These are phyloP conservation scores for Cutaneotrichosporon daszewskae DNA, from an alignment of 1,284 basidiomycete genomes.

Conservation along the genomic window DNA sequence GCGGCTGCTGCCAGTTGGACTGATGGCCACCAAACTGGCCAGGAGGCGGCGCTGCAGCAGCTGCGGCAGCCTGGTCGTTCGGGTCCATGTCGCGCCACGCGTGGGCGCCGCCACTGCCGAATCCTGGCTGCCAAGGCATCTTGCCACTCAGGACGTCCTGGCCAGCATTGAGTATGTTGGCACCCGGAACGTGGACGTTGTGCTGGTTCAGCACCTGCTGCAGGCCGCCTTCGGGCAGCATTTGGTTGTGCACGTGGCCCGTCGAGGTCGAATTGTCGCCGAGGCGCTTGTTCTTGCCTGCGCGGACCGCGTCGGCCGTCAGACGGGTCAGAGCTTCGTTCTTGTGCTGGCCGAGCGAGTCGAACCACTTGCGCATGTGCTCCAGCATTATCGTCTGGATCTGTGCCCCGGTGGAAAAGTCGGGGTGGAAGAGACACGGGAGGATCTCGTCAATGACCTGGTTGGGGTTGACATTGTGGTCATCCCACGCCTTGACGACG, in stretches of 20 bases:
- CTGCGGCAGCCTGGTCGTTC: background rate
- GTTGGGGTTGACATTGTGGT: slow-evolving; percentile 58
- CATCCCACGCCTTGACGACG: slow-evolving; percentile 79
- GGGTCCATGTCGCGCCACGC: slow-evolving; percentile 42
- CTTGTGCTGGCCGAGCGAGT: slow-evolving; percentile 55
- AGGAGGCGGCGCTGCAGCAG: background rate
- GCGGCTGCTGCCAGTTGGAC: slow-evolving; percentile 3
- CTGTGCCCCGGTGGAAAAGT: slow-evolving; percentile 64
- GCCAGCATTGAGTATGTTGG: slow-evolving; percentile 39
- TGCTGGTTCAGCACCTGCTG: slow-evolving; percentile 44
- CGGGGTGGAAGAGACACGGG: slow-evolving; percentile 79
- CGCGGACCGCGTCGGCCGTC: slow-evolving; percentile 60
- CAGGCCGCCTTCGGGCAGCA: slow-evolving; percentile 42
- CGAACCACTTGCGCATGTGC: slow-evolving; percentile 53
- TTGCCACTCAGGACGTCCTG: slow-evolving; percentile 45
- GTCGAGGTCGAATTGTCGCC: slow-evolving; percentile 34
- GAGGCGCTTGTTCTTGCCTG: slow-evolving; percentile 65
- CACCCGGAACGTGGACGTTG: slow-evolving; percentile 40
- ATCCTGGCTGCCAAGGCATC: slow-evolving; percentile 46
- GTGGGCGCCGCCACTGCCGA: slow-evolving; percentile 42
- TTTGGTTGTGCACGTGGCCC: slow-evolving; percentile 42
- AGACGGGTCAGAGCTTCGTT: slow-evolving; percentile 59
- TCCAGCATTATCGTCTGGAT: slow-evolving; percentile 71
- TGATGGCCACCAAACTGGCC: slow-evolving; percentile 3
- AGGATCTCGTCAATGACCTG: slow-evolving; percentile 63